Evolutionary conservation across 495 filamentous ascomycete genomes (phyloP), one percentile per base, ranked within the genome.

Genomic region (Rhypophila decipiens): DNA sequence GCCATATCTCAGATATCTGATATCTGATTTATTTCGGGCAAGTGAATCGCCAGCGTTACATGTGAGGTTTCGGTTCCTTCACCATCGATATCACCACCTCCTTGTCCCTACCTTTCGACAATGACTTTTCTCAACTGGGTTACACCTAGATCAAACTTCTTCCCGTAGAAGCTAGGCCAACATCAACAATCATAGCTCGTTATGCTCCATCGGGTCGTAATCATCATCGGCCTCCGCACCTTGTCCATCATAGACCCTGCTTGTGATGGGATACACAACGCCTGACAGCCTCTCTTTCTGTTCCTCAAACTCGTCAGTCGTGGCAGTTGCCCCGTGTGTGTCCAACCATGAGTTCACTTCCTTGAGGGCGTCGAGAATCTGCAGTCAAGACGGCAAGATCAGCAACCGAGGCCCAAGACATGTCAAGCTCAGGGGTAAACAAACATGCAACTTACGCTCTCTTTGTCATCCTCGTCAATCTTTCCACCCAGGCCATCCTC

Each of bases 381-480:
- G 53, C 21, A 42, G 33, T 68, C 61, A 66, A 53, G 38, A 41
- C 24, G 10, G 42, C 17, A 12, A 24, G 37, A 9, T 49, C 27
- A 46, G 9, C 36, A 41, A 21, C 19, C 20, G n/a, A 4, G 15
- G 3, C 35, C 1, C 12, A 19, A n/a, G n/a, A n/a, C n/a, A n/a
- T n/a, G n/a, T n/a, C n/a, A n/a, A n/a, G n/a, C n/a, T n/a, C n/a
- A n/a, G n/a, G n/a, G n/a, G 24, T 4, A 27, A 37, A 15, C 23
- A 33, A 12, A 24, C 7, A 17, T 35, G 12, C 10, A 65, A 71
- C 78, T 75, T 74, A 83, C 77, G 48, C 83, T 78, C 66, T 94
- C 86, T 81, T 90, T 96, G 73, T 96, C 89, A 42, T 95, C 88
- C 47, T 94, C 89, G 41, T 89, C 86, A 59, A 96, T 88, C 80